Evolutionary conservation across 2,329 filamentous ascomycete genomes (phyloP), one percentile per base, ranked within the genome.

Genomic region (Calonectria fujianensis): DNA sequence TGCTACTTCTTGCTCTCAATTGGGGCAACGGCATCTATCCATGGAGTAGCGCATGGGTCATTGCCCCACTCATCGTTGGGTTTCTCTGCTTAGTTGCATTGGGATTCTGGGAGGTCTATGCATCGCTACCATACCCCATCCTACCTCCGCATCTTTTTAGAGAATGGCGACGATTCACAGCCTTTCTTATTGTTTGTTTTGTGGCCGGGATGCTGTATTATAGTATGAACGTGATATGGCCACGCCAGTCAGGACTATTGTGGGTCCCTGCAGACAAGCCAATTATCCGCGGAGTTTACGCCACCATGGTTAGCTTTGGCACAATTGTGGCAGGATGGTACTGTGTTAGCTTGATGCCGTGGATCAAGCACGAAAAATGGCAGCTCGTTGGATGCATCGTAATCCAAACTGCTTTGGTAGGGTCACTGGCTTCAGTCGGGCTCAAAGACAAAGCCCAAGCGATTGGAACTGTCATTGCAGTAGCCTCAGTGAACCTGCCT

Each of bases 351-450:
- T 73, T 66, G 72, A 84, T 77, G 82, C 79, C 78, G 29, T 76
- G 74, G 73, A 70, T 79, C 45, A 76, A 74, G 31, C 74, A 84
- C 64, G 76, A 82, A 52, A 83, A 81, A 54, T 74, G 74, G 82
- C 84, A 85, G 73, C 77, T 85, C 5, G 76, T 83, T 6, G 72
- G 45, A 32, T 79, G 82, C 57, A 81, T 83, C 18, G 75, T 78
- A 8, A 66, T 78, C 1, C 81, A 85, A 73, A 85, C 84, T 2
- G 80, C 80, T 3, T 76, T 84, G 18, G 80, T 85, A 37, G 84
- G 82, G 11, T 81, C 81, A 3, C 72, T 85, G 51, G 77, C 84
- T 1, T 82, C 80, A 6, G 79, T 84, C n/a, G 81, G 81, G 3
- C 73, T 84, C 29, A 69, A 80, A 18, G 78, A 82, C 73, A 84